Percentiles rank a stretch among this genome's conserved stretches.
Conservation (phyloP, 2,329 filamentous ascomycete species). For the Colletotrichum sansevieriae region DNA sequence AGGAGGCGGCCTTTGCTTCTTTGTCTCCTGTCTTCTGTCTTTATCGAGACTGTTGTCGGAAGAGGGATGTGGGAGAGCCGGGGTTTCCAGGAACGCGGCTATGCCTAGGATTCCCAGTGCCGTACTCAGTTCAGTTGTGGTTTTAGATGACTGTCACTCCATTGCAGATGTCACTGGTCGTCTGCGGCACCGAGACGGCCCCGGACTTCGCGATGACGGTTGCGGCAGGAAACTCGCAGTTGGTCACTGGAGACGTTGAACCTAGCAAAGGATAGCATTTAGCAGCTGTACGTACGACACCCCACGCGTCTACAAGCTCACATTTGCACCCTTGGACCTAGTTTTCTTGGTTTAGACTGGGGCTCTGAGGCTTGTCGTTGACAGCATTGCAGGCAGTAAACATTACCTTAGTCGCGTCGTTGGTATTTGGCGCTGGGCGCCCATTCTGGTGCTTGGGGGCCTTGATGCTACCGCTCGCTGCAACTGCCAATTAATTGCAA, state of each 20-base stretch:
- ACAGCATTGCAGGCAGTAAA: slow-evolving; percentile 4
- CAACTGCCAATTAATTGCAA: slow-evolving; percentile 36
- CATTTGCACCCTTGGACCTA: slow-evolving; percentile 14
- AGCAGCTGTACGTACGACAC: slow-evolving; percentile 12
- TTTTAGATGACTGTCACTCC: not conserved
- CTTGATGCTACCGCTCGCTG: slow-evolving; percentile 16
- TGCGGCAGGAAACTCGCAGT: slow-evolving; percentile 4
- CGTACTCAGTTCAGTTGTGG: not conserved
- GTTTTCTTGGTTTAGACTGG: slow-evolving; percentile 1
- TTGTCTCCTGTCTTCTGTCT: slow-evolving; percentile 28
- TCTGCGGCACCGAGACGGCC: slow-evolving; percentile 24
- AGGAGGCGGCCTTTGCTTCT: slow-evolving; percentile 23
- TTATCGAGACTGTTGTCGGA: slow-evolving; percentile 18
- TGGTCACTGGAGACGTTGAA: not conserved
- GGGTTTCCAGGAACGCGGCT: slow-evolving; percentile 24
- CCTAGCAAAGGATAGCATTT: slow-evolving; percentile 3
- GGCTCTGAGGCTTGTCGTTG: slow-evolving; percentile 1
- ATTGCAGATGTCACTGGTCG: slow-evolving; percentile 9
- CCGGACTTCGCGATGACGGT: slow-evolving; percentile 21
- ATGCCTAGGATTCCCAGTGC: slow-evolving; percentile 1
- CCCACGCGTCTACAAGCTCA: slow-evolving; percentile 5
- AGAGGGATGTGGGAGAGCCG: slow-evolving; percentile 7
- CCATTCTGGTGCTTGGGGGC: slow-evolving; percentile 11
- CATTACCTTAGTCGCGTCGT: not conserved
- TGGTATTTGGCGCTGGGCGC: slow-evolving; percentile 14